Evolutionary conservation across 208 protist genomes (phyloP).

Genomic region (Porcisia hertigi): DNA sequence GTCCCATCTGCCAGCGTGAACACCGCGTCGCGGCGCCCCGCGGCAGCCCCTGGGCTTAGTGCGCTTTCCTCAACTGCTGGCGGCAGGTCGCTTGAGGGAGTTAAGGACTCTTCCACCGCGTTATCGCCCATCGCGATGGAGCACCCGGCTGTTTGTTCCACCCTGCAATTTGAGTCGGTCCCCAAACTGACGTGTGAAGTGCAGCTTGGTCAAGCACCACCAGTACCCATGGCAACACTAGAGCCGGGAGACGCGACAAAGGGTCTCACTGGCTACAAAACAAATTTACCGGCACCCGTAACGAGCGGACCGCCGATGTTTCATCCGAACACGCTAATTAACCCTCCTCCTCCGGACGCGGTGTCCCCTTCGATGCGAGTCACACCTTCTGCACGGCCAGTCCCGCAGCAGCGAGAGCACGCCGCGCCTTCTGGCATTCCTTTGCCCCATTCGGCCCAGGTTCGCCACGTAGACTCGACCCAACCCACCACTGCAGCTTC

Average conservation of each 20-base stretch:
- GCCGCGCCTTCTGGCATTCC: neutral
- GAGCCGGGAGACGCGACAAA: neutral
- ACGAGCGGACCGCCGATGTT: neutral
- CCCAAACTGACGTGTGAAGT: neutral
- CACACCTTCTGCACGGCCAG: neutral
- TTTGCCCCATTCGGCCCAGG: conserved; percentile 2
- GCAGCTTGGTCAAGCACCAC: neutral
- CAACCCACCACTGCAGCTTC: neutral
- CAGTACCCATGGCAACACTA: neutral
- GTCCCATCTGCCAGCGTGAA: neutral
- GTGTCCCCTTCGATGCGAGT: neutral
- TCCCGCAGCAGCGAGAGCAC: neutral
- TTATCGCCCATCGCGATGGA: neutral
- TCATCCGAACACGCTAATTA: neutral
- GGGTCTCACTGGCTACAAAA: neutral
- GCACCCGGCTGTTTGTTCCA: neutral
- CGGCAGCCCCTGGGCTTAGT: neutral
- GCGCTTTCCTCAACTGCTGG: neutral
- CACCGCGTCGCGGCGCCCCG: neutral
- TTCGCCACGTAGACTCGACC: neutral
- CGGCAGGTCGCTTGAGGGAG: neutral
- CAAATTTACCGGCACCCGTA: neutral
- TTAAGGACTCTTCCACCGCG: neutral
- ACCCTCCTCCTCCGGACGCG: neutral
- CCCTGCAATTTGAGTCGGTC: neutral